Evolutionary conservation across 805 yeast species (phyloP).

Genomic region (Priceomyces melissophilus): DNA sequence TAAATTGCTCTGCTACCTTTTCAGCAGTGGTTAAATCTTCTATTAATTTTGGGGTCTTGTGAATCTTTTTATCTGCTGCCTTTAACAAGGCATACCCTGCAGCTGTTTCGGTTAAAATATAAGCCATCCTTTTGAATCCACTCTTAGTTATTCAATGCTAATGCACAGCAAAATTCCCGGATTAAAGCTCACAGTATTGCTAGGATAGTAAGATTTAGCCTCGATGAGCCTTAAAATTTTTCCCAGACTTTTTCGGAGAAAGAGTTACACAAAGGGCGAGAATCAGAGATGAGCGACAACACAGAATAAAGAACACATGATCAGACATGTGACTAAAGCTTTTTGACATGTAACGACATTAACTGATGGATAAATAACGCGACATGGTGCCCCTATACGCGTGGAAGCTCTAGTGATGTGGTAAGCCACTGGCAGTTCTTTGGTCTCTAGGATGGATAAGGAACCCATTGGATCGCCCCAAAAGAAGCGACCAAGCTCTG

Average conservation of each 20-base stretch:
- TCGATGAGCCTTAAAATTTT: background rate
- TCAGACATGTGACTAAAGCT: background rate
- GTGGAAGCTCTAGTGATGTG: background rate
- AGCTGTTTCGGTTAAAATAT: constrained; percentile 93
- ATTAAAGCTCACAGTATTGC: too few species aligned
- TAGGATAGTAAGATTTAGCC: background rate
- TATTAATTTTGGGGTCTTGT: constrained; percentile 73
- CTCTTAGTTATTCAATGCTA: constrained; percentile 1
- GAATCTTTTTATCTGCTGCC: constrained; percentile 95
- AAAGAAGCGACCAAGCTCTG: background rate
- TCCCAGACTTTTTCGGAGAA: background rate
- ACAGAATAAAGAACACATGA: background rate
- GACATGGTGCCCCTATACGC: background rate
- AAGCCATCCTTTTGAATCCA: constrained; percentile 52
- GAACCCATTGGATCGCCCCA: too few species aligned
- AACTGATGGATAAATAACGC: background rate
- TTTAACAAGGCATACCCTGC: constrained; percentile 98
- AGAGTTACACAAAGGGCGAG: background rate
- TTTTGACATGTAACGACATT: background rate
- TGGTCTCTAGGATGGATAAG: background rate
- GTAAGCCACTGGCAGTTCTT: too few species aligned
- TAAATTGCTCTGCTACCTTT: constrained; percentile 84
- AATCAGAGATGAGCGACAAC: background rate
- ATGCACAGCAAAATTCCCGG: too few species aligned
- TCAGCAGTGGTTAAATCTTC: constrained; percentile 79